Evolutionary conservation across 495 filamentous ascomycete genomes (phyloP), one percentile per base, ranked within the genome.

Genomic region (Hapsidospora chrysogenum): DNA sequence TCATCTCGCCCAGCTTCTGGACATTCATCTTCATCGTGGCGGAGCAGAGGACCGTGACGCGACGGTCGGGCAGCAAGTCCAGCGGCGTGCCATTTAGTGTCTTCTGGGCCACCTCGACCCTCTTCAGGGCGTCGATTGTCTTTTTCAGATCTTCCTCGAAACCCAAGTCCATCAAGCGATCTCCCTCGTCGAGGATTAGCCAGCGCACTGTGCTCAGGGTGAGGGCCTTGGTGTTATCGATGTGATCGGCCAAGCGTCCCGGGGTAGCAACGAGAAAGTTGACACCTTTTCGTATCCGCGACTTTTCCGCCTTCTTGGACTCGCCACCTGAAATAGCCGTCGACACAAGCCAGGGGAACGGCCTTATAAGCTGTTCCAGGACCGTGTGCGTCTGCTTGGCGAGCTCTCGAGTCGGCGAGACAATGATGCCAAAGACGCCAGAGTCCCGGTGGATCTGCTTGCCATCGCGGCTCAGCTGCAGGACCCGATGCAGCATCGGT

Each of bases 21-120:
- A 94, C 89, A 44, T 80, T 85, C 72, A 89, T 83, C 59, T 94
- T 94, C 74, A 97, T 78, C 1, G 89, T 97, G 8, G 89, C 89
- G 5, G 85, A 95, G 51, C 89, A 96, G 6, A 97, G 64, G n/a
- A 94, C 68, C 0, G 86, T 96, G 0, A 81, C 81, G 39, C 89
- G 64, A 40, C 76, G 69, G 17, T 66, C 61, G 0, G 92, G 92
- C 4, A 97, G 59, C 4, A 72, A 35, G 48, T 61, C 44, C 56
- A 68, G 31, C 20, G 45, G 37, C 25, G 61, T 41, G 29, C 64
- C 56, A 37, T 64, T 53, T 25, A 44, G 39, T 31, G 54, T 61
- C 11, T 48, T 42, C n/a, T 49, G 47, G 22, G 39, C 53, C 27
- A 64, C 31, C 20, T 58, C 53, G 20, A 68, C 60, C 29, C 61